A percentile compares a stretch with the other conserved stretches of the same genome.
Evolutionary conservation across 306 rosid genomes (phyloP).

Genomic region (Glycyrrhiza uralensis): DNA sequence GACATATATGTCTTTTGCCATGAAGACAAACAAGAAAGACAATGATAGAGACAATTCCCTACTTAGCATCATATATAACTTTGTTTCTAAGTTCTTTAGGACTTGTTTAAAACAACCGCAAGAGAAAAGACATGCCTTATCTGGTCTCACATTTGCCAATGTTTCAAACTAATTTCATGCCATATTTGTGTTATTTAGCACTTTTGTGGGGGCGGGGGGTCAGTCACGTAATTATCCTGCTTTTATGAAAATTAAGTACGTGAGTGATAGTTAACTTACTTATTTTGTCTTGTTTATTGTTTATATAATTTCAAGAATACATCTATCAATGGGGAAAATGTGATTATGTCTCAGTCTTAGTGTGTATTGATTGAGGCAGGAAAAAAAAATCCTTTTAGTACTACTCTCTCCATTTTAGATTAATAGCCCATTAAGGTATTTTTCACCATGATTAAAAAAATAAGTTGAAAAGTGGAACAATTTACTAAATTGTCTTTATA

Average conservation of each 20-base stretch:
- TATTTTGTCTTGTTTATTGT: too few relatives aligned
- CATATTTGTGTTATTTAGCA: not conserved
- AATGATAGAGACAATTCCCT: slow-evolving; percentile 14
- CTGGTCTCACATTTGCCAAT: not conserved
- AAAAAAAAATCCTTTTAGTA: too few relatives aligned
- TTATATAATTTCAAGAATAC: not conserved
- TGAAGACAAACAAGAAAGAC: slow-evolving; percentile 23
- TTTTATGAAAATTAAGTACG: not conserved
- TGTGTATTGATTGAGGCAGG: too few relatives aligned
- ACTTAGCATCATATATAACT: not conserved
- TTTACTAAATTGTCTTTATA: too few relatives aligned
- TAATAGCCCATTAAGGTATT: too few relatives aligned
- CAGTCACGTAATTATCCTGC: not conserved
- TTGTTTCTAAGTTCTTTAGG: slow-evolving; percentile 18
- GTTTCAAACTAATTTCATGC: not conserved
- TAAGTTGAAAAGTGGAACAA: too few relatives aligned
- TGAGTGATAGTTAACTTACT: not conserved
- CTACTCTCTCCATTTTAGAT: too few relatives aligned
- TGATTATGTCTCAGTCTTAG: too few relatives aligned
- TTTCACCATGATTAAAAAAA: too few relatives aligned
- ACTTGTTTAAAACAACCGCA: not conserved
- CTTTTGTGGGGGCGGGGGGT: not conserved
- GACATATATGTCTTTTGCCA: slow-evolving; percentile 27
- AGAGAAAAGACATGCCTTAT: not conserved
- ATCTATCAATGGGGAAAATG: not conserved